Evolutionary conservation across 176 grass and related monocot species (phyloP).

Genomic region (Poa annua): DNA sequence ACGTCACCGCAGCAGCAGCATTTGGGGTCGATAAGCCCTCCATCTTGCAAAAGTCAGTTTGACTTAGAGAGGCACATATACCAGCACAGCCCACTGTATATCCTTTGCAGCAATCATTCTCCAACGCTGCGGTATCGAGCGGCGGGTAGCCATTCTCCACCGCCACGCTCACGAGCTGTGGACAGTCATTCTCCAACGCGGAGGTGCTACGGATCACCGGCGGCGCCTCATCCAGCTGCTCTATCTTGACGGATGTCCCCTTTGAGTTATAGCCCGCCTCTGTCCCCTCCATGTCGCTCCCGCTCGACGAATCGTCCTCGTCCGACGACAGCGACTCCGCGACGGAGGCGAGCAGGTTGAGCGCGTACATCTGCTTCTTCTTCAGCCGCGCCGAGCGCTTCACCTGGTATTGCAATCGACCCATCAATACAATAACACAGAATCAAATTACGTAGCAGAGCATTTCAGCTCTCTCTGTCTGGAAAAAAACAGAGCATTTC

Average conservation of each 20-base stretch:
- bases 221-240: conserved; percentile 40
- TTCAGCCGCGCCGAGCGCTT: conserved; percentile 68
- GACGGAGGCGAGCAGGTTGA: conserved; percentile 77
- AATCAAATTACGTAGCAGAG: conserved; percentile 10
- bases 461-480: not conserved
- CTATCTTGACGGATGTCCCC: conserved; percentile 47
- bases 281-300: conserved; percentile 40
- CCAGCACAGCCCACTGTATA: conserved; percentile 38
- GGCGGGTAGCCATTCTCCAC: conserved; percentile 29
- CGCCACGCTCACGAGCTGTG: conserved; percentile 20
- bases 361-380: conserved; percentile 59
- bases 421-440: not conserved
- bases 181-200: not conserved
- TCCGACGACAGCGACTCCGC: conserved; percentile 56
- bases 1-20: conserved; percentile 28
- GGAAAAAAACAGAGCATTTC: not conserved
- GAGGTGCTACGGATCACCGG: not conserved
- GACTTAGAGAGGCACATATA: not conserved
- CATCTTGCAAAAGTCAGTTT: not conserved
- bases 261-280: conserved; percentile 23
- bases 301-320: conserved; percentile 41
- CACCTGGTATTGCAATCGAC: conserved; percentile 47
- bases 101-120: conserved; percentile 35
- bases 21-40: conserved; percentile 39
- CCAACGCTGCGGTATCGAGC: conserved; percentile 36